Base-by-base conservation (phyloP, 106 monocot species). In the Acorus gramineus region DNA sequence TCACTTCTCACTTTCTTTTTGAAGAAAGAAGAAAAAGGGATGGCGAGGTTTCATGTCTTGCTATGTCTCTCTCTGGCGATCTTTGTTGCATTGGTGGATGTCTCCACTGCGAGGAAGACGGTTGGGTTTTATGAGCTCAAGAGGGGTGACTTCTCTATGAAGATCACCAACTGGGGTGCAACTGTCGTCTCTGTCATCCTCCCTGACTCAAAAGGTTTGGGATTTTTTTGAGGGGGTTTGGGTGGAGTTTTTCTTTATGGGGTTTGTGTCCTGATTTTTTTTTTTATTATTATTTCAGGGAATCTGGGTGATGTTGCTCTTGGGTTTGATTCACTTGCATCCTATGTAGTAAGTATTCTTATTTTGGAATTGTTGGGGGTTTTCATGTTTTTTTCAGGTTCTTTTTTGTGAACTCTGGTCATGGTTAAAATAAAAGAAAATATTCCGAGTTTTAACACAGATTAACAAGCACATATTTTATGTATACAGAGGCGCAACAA, bases 81-180 rank as follows among this genome's bases (percentile, higher is more conserved):
- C 2, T 46, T 48, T 63, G 7, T 48, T 11, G 47, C 65, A 3
- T 53, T 73, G 50, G 53, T 60, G 5, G 46, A 47, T 55, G 53
- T 48, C 8, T 73, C 76, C 69, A 57, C 4, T 58, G 70, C 62
- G 11, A 66, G 62, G 74, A 77, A 79, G 69, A 69, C 49, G 51
- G 79, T 86, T 0, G 72, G 66, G 57, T 77, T 78, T 11, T 80
- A 89, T 57, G 86, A 89, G 63, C 72, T 93, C 9, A 83, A 73
- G 72, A 80, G 69, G 60, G 88, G 82, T 7, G 79, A 93, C 50
- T 93, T 93, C 79, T 86, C 93, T 4, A n/a, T 93, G 50, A 89
- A 79, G 61, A 69, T 89, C 61, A 85, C 85, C 66, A 93, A 79
- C 65, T 93, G 81, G 82, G 93, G 93, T 11, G 93, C 86, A 9